phyloP scores from a whole-genome alignment of 768 basidiomycete species.

The Lanmaoa rubissima region DNA sequence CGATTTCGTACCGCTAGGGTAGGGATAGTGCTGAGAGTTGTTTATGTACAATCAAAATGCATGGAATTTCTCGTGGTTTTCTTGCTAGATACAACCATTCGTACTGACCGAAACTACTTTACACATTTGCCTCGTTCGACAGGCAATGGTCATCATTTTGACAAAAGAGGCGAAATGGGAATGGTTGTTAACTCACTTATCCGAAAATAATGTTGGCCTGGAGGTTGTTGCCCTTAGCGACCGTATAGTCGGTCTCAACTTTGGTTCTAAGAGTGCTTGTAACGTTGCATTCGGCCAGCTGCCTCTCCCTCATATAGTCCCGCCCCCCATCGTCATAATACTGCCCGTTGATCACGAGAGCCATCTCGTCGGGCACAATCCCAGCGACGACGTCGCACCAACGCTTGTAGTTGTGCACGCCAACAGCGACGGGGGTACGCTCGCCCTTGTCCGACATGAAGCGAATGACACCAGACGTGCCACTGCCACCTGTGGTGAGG shows the following conservation, averaged over 20 bases:
- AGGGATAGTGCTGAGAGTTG: no score
- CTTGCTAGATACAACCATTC: no score
- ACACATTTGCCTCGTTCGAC: neutral
- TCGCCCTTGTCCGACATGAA: conserved; percentile 32
- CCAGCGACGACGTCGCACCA: conserved; percentile 41
- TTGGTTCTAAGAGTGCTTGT: conserved; percentile 9
- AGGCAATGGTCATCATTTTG: neutral
- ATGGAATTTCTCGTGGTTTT: no score
- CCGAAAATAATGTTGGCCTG: conserved; percentile 2
- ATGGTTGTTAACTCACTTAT: conserved; percentile 1
- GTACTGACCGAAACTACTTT: no score
- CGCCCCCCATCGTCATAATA: conserved; percentile 22
- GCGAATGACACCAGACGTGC: conserved; percentile 39
- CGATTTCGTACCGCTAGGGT: no score
- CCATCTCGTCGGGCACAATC: conserved; percentile 24
- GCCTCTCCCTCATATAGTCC: conserved; percentile 1
- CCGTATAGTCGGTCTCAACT: neutral
- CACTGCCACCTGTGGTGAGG: conserved; percentile 39
- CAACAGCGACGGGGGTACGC: conserved; percentile 34
- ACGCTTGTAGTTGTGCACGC: conserved; percentile 39
- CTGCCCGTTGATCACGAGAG: conserved; percentile 23
- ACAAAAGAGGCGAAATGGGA: neutral
- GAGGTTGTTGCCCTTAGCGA: conserved; percentile 7
- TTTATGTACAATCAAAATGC: no score
- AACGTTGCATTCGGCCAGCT: conserved; percentile 1